Conservation (phyloP, 2,329 filamentous ascomycete species). For the Aspergillus novoparasiticus region DNA sequence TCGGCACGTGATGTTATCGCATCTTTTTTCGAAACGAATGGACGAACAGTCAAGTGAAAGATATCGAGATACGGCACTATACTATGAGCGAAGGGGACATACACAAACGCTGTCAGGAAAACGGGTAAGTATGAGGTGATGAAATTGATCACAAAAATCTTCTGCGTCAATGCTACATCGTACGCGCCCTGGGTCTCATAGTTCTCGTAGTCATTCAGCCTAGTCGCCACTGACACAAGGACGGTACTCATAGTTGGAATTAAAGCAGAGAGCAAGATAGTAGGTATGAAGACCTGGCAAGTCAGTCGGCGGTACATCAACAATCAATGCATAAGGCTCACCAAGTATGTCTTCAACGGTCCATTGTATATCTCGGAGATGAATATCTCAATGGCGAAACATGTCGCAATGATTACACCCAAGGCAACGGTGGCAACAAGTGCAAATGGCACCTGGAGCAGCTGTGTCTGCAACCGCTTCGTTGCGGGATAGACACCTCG, state of each 20-base stretch:
- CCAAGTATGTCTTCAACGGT: conserved; percentile 82
- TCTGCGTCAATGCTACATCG: conserved; percentile 81
- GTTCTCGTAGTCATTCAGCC: conserved; percentile 83
- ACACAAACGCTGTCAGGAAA: conserved; percentile 89
- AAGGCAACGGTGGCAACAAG: conserved; percentile 72
- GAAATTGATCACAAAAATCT: conserved; percentile 97
- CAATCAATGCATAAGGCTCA: conserved; percentile 43
- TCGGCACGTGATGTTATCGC: conserved; percentile 59
- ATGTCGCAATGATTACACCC: conserved; percentile 83
- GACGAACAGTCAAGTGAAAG: conserved; percentile 75
- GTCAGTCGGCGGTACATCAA: conserved; percentile 16
- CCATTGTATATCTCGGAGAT: conserved; percentile 93
- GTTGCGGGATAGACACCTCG: conserved; percentile 74
- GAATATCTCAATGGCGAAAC: conserved; percentile 95
- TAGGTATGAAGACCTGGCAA: conserved; percentile 78
- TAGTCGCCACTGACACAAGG: conserved; percentile 79
- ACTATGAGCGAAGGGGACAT: conserved; percentile 85
- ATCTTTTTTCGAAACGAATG: conserved; percentile 75
- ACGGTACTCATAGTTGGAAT: conserved; percentile 79
- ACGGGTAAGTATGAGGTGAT: conserved; percentile 93
- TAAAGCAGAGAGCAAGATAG: conserved; percentile 76
- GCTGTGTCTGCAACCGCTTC: conserved; percentile 77
- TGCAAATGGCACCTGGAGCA: conserved; percentile 88
- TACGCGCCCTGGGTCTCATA: conserved; percentile 87
- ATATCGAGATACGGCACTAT: conserved; percentile 88